These are phyloP conservation scores for Pinus albicaulis DNA, from an alignment of 75 land plant species.

Conservation along the genomic window DNA sequence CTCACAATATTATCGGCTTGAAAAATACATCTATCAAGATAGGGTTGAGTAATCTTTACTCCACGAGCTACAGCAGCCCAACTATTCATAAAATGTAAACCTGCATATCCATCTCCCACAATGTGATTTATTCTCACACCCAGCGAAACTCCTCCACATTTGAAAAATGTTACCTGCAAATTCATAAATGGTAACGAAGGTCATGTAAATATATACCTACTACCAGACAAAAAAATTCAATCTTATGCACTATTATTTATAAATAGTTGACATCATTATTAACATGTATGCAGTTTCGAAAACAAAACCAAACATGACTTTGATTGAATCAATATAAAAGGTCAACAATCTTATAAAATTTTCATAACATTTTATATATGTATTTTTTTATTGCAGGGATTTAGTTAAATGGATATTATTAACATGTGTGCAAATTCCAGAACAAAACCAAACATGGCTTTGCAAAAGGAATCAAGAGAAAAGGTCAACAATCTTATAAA, in stretches of 20 bases:
- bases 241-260: background rate
- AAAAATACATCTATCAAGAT: constrained; percentile 53
- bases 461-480: too few relatives aligned
- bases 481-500: too few relatives aligned
- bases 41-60: constrained; percentile 24
- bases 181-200: background rate
- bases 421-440: too few relatives aligned
- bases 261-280: background rate
- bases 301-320: background rate
- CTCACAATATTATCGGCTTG: constrained; percentile 34
- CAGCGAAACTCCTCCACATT: constrained; percentile 57
- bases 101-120: constrained; percentile 53
- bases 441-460: too few relatives aligned
- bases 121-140: constrained; percentile 60
- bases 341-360: too few relatives aligned
- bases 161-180: constrained; percentile 50
- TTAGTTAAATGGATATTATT: too few relatives aligned
- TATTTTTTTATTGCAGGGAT: too few relatives aligned
- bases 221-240: background rate
- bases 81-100: constrained; percentile 56
- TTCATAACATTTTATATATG: too few relatives aligned
- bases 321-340: too few relatives aligned
- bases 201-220: background rate
- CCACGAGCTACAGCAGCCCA: constrained; percentile 64
- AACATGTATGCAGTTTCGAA: background rate